Conservation (phyloP, 2,329 filamentous ascomycete genomes). For the Colletotrichum somersetense region DNA sequence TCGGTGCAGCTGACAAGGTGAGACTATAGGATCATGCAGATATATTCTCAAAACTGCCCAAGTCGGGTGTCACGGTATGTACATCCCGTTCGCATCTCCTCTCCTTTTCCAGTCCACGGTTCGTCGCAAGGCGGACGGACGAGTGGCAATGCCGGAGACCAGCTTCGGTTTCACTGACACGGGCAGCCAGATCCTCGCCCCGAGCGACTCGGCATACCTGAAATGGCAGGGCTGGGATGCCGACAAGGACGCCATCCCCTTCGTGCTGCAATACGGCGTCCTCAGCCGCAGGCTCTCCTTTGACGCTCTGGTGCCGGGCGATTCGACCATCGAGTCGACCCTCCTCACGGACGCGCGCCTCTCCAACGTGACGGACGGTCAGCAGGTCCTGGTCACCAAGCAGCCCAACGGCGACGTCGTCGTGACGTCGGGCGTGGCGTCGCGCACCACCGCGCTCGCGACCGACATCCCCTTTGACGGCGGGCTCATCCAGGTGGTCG, state of each 20-base stretch:
- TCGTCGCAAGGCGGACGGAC: background rate
- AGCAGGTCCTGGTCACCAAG: conserved; percentile 61
- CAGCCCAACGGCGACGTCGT: conserved; percentile 52
- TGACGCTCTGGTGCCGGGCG: conserved; percentile 52
- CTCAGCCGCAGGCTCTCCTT: conserved; percentile 63
- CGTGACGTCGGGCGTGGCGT: conserved; percentile 51
- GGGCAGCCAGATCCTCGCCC: conserved; percentile 63
- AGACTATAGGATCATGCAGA: conserved; percentile 56
- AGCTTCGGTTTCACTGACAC: conserved; percentile 7
- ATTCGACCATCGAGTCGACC: conserved; percentile 57
- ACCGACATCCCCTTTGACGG: conserved; percentile 61
- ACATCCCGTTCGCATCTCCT: too few species aligned
- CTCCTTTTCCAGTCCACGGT: background rate
- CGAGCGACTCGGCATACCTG: conserved; percentile 69
- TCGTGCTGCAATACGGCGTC: conserved; percentile 71
- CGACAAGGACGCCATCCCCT: conserved; percentile 58
- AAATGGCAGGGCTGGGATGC: conserved; percentile 51
- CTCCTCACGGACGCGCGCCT: conserved; percentile 58
- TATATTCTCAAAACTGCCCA: conserved; percentile 58
- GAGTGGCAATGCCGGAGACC: background rate
- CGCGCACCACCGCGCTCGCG: conserved; percentile 56
- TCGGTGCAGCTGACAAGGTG: conserved; percentile 7
- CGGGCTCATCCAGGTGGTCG: conserved; percentile 65
- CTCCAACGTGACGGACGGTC: conserved; percentile 64
- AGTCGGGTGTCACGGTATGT: conserved; percentile 59